Evolutionary conservation across 495 filamentous ascomycete genomes (phyloP).

Genomic region (Xylaria nigripes): DNA sequence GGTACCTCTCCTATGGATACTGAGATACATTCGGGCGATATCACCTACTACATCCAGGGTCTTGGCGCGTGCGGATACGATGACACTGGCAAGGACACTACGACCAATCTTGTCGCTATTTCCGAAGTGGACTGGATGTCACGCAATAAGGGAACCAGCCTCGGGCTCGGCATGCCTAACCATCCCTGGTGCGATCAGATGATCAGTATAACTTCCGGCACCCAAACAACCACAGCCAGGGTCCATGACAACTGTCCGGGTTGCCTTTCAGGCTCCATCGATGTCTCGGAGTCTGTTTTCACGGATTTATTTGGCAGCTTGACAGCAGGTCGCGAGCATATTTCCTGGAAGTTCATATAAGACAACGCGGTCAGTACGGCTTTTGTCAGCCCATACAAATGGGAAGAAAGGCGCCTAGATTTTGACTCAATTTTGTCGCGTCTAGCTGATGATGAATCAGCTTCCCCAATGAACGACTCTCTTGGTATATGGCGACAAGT

Average conservation of each 20-base stretch:
- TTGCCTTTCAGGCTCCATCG: slow-evolving; percentile 42
- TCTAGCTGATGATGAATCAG: slow-evolving; percentile 5
- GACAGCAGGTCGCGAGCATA: slow-evolving; percentile 26
- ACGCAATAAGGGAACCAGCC: slow-evolving; percentile 26
- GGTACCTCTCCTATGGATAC: slow-evolving; percentile 6
- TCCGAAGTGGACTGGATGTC: slow-evolving; percentile 40
- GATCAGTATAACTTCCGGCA: slow-evolving; percentile 51
- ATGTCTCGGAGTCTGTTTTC: slow-evolving; percentile 42
- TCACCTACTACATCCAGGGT: slow-evolving; percentile 41
- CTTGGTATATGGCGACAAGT: background rate
- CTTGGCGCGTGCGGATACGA: slow-evolving; percentile 40
- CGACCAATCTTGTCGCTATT: slow-evolving; percentile 39
- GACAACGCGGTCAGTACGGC: background rate
- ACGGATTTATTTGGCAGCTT: slow-evolving; percentile 32
- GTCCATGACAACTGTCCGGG: slow-evolving; percentile 73
- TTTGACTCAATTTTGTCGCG: background rate
- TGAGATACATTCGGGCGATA: slow-evolving; percentile 28
- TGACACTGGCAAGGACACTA: slow-evolving; percentile 32
- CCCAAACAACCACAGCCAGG: slow-evolving; percentile 46
- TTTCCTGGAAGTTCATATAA: slow-evolving; percentile 37
- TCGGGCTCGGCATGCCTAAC: slow-evolving; percentile 40
- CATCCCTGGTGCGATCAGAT: slow-evolving; percentile 59
- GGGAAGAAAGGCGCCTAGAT: background rate
- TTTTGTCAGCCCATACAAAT: background rate
- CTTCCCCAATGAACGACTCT: background rate